Evolutionary conservation across 1,284 basidiomycete genomes (phyloP).

Genomic region (Pterulicium gracile): DNA sequence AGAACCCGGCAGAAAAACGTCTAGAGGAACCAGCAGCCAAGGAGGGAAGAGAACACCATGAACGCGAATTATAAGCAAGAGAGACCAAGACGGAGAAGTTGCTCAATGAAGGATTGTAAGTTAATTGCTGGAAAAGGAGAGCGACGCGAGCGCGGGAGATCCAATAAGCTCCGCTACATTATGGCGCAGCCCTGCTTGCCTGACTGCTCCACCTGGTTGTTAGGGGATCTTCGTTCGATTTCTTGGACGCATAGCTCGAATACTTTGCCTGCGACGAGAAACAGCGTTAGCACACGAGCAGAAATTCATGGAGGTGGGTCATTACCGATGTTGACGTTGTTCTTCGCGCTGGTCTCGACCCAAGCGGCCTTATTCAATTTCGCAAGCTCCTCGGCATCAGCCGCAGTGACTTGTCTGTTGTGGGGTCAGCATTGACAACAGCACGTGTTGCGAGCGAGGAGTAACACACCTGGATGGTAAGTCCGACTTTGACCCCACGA

Average conservation of each 20-base stretch:
- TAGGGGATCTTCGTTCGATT: conserved; percentile 67
- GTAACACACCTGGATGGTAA: conserved; percentile 55
- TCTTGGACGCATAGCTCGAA: conserved; percentile 84
- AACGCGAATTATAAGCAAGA: too few relatives aligned
- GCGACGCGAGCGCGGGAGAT: too few relatives aligned
- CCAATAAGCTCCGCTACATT: too few relatives aligned
- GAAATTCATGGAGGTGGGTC: conserved; percentile 19
- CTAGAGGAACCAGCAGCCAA: too few relatives aligned
- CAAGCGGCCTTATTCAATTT: conserved; percentile 66
- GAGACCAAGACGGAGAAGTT: too few relatives aligned
- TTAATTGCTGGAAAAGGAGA: too few relatives aligned
- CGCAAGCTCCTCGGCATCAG: conserved; percentile 73
- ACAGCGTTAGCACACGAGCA: conserved; percentile 2
- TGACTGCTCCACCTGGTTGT: conserved; percentile 47
- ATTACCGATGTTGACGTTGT: conserved; percentile 86
- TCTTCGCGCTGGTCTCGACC: conserved; percentile 85
- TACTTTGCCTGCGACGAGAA: conserved; percentile 51
- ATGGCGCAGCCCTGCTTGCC: conserved; percentile 46
- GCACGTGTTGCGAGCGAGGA: background rate
- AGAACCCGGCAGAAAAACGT: too few relatives aligned
- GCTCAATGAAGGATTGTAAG: too few relatives aligned
- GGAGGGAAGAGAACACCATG: too few relatives aligned
- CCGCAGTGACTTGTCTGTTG: conserved; percentile 65
- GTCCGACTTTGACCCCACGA: conserved; percentile 95
- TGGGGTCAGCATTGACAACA: conserved; percentile 4